Base-by-base conservation (phyloP, 164 flowering plant genomes). In the Cinnamomum micranthum region DNA sequence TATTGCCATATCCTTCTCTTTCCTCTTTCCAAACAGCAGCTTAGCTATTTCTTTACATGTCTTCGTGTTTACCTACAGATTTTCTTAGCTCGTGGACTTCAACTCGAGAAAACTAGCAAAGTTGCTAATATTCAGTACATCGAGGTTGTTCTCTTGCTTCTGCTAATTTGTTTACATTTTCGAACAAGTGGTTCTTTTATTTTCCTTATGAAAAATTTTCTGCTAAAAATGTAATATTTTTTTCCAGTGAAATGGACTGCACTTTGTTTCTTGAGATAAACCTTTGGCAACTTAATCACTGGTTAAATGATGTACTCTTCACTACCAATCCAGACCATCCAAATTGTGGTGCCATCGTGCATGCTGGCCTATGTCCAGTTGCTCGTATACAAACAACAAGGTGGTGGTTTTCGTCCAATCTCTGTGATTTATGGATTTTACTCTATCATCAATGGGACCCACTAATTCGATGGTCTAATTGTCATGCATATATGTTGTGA, bases 41-140 rank as follows among this genome's bases (percentile, higher is more conserved):
- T 5, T 67, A 14, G 24, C 10, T 14, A 31, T 3, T 20, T 13
- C 25, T 25, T 7, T 69, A 47, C 14, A 14, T 66, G 19, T 70
- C 17, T 74, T 24, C 33, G 76, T 25, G 41, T 50, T 27, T 55
- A 55, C 51, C 47, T 82, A 73, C 84, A 91, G 95, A 83, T 88
- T 25, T 74, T 88, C 71, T 75, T 87, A 72, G 89, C 95, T 47
- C 88, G 92, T 64, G 90, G 84, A 22, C 91, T 91, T 80, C 93
- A 91, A 78, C 88, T 91, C 74, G 92, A 91, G 83, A 88, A 85
- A 84, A 88, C 84, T 52, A 84, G 93, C 78, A 89, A 77, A 85
- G 88, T 78, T 74, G 74, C 80, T 60, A 91, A 91, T 77, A 66
- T 91, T 51, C 86, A 58, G 77, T 91, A 82, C 82, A 78, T 88